Conservation (phyloP, 2,329 filamentous ascomycete species). For the Geosmithia flava region DNA sequence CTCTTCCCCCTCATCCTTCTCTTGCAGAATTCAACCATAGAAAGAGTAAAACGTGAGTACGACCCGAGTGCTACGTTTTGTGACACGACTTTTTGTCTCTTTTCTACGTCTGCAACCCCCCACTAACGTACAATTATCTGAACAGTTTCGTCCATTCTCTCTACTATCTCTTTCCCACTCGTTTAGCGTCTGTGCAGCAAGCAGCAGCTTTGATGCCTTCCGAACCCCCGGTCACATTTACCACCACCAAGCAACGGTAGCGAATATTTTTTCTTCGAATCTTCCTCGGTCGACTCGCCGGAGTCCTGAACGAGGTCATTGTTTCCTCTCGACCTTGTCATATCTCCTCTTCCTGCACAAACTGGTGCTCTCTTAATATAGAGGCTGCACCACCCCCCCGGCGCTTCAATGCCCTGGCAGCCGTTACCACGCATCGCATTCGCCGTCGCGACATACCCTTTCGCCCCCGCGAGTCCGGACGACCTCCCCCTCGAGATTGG, state of each 20-base stretch:
- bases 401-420: slow-evolving; percentile 75
- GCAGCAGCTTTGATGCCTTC: not conserved
- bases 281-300: not conserved
- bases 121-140: not conserved
- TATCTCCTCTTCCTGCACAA: not conserved
- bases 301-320: not conserved
- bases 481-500: slow-evolving; percentile 95
- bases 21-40: not conserved
- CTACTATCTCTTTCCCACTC: not conserved
- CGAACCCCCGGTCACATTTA: not conserved
- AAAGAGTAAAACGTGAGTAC: not conserved
- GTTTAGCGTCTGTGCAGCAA: not conserved
- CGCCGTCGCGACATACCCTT: slow-evolving; percentile 91
- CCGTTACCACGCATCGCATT: slow-evolving; percentile 95
- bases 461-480: slow-evolving; percentile 72
- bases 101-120: too few species aligned
- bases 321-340: not conserved
- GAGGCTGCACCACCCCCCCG: not conserved
- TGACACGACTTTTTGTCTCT: too few species aligned
- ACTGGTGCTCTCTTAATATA: not conserved
- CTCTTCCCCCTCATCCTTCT: not conserved
- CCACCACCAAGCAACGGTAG: not conserved
- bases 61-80: too few species aligned
- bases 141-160: not conserved
- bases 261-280: not conserved